Evolutionary conservation across 2,329 filamentous ascomycete genomes (phyloP).

Genomic region (Calonectria naviculata): DNA sequence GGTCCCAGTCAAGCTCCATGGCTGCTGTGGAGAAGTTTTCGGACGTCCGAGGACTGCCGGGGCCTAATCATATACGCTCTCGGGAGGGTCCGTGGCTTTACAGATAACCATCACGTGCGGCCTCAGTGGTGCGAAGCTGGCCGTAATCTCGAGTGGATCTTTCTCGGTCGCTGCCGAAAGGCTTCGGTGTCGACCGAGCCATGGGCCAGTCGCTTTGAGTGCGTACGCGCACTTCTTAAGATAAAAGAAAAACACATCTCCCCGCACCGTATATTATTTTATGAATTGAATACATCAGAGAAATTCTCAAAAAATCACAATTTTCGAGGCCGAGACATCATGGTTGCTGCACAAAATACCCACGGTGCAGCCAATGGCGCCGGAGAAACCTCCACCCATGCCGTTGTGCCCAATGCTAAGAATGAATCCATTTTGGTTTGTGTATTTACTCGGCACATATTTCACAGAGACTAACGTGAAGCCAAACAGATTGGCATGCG

Average conservation of each 20-base stretch:
- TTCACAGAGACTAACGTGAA: background rate
- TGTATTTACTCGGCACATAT: background rate
- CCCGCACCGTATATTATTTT: background rate
- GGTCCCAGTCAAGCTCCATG: background rate
- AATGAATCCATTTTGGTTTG: conserved; percentile 36
- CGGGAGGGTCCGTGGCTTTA: background rate
- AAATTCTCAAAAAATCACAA: background rate
- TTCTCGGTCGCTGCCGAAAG: background rate
- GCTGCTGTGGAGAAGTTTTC: background rate
- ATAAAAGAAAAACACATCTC: background rate
- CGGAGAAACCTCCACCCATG: conserved; percentile 25
- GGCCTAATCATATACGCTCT: background rate
- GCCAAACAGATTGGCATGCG: conserved; percentile 37
- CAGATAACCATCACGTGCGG: background rate
- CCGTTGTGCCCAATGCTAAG: conserved; percentile 36
- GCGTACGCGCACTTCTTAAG: background rate
- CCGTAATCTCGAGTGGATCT: background rate
- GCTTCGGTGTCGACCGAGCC: background rate
- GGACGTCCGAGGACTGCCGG: background rate
- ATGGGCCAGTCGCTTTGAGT: background rate
- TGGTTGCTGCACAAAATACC: background rate
- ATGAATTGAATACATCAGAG: background rate
- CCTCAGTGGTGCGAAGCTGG: background rate
- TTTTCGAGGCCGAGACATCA: background rate
- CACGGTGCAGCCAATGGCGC: background rate